A percentile compares a stretch with the other conserved stretches of the same genome.
Conservation (phyloP, 2,329 filamentous ascomycete genomes). For the Beauveria scarabaeidicola region DNA sequence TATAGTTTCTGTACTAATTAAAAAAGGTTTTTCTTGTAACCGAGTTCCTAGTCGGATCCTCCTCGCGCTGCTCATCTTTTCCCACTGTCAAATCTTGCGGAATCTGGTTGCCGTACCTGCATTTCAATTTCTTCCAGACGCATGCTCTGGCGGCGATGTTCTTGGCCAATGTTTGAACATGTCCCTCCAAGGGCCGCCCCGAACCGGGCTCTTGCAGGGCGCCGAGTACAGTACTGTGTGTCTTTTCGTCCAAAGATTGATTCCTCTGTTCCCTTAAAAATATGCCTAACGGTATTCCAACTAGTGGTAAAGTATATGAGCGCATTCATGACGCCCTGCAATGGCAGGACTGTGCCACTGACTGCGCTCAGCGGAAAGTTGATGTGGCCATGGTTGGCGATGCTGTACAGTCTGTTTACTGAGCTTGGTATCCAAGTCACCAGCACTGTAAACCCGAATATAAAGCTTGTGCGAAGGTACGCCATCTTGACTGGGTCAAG, state of each 20-base stretch:
- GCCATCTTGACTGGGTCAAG: constrained; percentile 50
- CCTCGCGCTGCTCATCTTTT: background rate
- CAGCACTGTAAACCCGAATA: constrained; percentile 50
- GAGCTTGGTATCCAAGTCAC: constrained; percentile 59
- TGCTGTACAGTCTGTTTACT: constrained; percentile 63
- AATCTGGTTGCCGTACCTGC: background rate
- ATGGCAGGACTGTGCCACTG: constrained; percentile 61
- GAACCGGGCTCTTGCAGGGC: background rate
- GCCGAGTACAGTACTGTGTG: background rate
- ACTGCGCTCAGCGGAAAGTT: constrained; percentile 59
- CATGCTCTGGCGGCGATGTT: background rate
- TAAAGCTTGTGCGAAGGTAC: constrained; percentile 51
- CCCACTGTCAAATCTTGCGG: no score
- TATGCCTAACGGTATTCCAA: constrained; percentile 30
- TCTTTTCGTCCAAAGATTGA: constrained; percentile 10
- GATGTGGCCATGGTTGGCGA: constrained; percentile 40
- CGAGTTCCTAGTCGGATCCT: background rate
- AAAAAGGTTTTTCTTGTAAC: background rate
- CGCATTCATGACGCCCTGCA: constrained; percentile 75
- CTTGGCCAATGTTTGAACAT: background rate
- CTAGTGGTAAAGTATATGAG: constrained; percentile 66
- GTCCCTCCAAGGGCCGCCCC: background rate
- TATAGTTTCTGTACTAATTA: background rate
- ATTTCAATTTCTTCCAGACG: constrained; percentile 3
- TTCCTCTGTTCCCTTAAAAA: constrained; percentile 16